Base-by-base conservation (phyloP, 1,139 yeast genomes). In the Zhuliangozyma parablackwelliae region DNA sequence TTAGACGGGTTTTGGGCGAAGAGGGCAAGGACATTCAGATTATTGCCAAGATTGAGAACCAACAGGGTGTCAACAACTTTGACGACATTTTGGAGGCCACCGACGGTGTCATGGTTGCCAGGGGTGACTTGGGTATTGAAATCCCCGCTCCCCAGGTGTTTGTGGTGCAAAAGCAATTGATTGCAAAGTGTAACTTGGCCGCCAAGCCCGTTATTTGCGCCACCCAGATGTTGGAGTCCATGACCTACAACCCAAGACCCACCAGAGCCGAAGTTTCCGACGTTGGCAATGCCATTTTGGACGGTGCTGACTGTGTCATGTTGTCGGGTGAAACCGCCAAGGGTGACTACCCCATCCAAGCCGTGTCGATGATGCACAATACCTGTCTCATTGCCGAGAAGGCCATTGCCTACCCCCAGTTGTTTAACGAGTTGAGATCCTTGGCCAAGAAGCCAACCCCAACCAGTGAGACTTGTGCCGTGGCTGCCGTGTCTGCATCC, bases 251-350 rank as follows among this genome's bases (percentile, higher is more conserved):
- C 83, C 99, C 99, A 65, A 85, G 98, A 72, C 98, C 99, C 69
- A 92, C 99, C 63, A 87, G 99, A 76, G 99, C 99, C 54, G 99
- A 92, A 75, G 97, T 92, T 48, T 84, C 96, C 40, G 99, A 92
- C 69, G 98, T 94, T 49, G 98, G 98, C 73, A 92, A 92, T 69
- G 98, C 98, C 54, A 85, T 94, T 55, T 80, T 92, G 64, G 99
- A 92, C 63, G 99, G 99, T 72, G 97, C 97, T 59, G 99, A 92
- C 76, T 92, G 97, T 84, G 96, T 90, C 63, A 92, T 92, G 98
- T 80, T 92, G 67, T 86, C 96, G 40, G 98, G 98, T 65, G 99
- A 92, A 75, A 92, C 99, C 54, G 98, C 99, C 60, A 92, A 94
- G 82, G 99, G 99, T 76, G 78, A 81, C 75, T 92, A 92, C 75